Evolutionary conservation across 2,329 filamentous ascomycete species (phyloP), one percentile per base, ranked within the genome.

Genomic region (Nemania diffusa): DNA sequence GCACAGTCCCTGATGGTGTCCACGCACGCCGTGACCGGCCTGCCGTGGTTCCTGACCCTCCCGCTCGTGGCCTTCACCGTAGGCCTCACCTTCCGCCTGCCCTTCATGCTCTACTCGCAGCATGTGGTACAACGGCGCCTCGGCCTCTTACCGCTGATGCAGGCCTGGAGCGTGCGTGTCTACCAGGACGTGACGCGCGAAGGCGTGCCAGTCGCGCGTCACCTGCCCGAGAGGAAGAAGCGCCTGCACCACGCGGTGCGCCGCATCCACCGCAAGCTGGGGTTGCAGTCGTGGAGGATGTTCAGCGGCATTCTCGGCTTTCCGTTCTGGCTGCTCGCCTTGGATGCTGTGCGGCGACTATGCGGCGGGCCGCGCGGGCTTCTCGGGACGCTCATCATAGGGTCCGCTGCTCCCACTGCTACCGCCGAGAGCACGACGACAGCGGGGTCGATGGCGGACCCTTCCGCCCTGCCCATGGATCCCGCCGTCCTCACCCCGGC

Each of bases 21-120:
- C 52, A 60, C 84, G 9, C 86, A 89, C 72, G 64, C 67, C 26
- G 46, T 73, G 55, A 79, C 79, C 26, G 81, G 82, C 42, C 73
- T 84, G 1, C 85, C 86, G 1, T 89, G 87, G 87, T 87, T 80
- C 70, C 69, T 87, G 34, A 80, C 82, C 29, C 85, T 89, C 53
- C 85, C 87, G 4, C 78, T 85, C n/a, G 77, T 85, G 15, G 84
- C 85, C 6, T 67, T 87, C 1, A 74, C 78, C 52, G 76, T 87
- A 72, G 84, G 81, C 74, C 72, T 82, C 44, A 64, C 81, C 55
- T 72, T 84, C 65, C 81, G 86, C 15, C 74, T 87, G 4, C 87
- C 87, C 5, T 77, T 84, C 6, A 79, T 78, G 40, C 69, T 81
- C 63, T 83, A 87, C 73, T 65, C 74, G 3, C 77, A 76, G 11